Evolutionary conservation across 345 rosid genomes (phyloP), one percentile per base, ranked within the genome.

Genomic region (Camelina laxa): DNA sequence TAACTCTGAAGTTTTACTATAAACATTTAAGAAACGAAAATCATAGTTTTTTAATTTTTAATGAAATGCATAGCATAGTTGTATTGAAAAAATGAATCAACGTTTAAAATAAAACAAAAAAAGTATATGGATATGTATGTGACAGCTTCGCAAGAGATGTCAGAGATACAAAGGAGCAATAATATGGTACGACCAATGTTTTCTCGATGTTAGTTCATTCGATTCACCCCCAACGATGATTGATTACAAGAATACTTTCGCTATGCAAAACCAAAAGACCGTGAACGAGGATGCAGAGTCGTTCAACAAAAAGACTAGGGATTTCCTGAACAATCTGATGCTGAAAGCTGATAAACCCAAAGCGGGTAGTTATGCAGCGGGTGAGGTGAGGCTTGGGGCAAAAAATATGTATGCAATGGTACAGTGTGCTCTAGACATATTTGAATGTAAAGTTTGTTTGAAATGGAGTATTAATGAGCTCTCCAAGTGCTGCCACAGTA

Each of bases 401-500:
- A 48, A 7, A 48, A 45, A 16, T 0, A 2, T 48, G 21, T 48
- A 48, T 48, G 53, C 53, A 48, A 48, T 48, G 53, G 53, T 48
- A 8, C 63, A 58, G 1, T 58, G 63, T 16, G 13, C 42, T 1
- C 3, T 14, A 44, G 35, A 27, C 38, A 13, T n/a, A 4, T n/a
- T 42, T 33, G 1, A 31, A 6, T 50, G 56, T 50, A 50, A 50
- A 4, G 9, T 2, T 19, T 50, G 56, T 50, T 50, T 50, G 15
- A 30, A 50, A 50, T 50, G 56, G 56, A 50, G 15, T 50, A 50
- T 20, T 13, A 50, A 20, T 10, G 30, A 50, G 27, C 56, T 51
- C 21, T 21, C 31, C 3, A 51, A 33, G 7, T 82, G 85, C 8
- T 80, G 61, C 6, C 65, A 47, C 0, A 77, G 35, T 41, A 63